Percentiles rank a stretch among this genome's conserved stretches.
Evolutionary conservation across 345 rosid species (phyloP).

Genomic region (Trapa incisa): DNA sequence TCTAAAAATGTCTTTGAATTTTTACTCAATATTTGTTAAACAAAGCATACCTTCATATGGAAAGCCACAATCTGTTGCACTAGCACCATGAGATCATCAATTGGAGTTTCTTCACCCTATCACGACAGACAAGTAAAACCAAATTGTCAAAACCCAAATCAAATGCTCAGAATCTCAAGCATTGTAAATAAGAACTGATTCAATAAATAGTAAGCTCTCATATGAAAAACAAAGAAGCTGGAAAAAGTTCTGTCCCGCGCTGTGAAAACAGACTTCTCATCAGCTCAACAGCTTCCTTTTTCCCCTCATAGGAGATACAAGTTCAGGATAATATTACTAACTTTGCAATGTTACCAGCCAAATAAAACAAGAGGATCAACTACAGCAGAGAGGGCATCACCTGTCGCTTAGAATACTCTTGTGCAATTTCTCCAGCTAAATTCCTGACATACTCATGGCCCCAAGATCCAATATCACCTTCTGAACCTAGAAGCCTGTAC

Average conservation of each 20-base stretch:
- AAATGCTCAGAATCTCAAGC: background rate
- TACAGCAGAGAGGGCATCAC: conserved; percentile 22
- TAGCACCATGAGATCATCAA: conserved; percentile 67
- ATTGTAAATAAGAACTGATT: background rate
- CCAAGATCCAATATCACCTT: conserved; percentile 92
- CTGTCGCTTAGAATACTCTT: conserved; percentile 66
- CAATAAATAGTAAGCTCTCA: background rate
- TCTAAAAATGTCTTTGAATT: no score
- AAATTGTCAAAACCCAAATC: background rate
- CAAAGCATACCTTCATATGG: conserved; percentile 66
- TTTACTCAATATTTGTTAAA: background rate
- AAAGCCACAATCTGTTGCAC: conserved; percentile 81
- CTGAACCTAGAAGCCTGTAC: conserved; percentile 75
- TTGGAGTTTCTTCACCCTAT: conserved; percentile 50
- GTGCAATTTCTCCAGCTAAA: conserved; percentile 78
- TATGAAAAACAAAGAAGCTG: background rate
- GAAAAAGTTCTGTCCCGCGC: background rate
- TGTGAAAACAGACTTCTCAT: background rate
- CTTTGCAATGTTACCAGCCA: no score
- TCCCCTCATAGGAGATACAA: background rate
- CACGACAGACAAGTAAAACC: conserved; percentile 3
- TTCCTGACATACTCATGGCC: conserved; percentile 97
- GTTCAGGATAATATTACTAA: background rate
- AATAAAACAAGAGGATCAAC: background rate
- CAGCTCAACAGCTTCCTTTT: background rate